Conservation (phyloP, 2,329 filamentous ascomycete genomes). For the Penicillium sclerotigenum region DNA sequence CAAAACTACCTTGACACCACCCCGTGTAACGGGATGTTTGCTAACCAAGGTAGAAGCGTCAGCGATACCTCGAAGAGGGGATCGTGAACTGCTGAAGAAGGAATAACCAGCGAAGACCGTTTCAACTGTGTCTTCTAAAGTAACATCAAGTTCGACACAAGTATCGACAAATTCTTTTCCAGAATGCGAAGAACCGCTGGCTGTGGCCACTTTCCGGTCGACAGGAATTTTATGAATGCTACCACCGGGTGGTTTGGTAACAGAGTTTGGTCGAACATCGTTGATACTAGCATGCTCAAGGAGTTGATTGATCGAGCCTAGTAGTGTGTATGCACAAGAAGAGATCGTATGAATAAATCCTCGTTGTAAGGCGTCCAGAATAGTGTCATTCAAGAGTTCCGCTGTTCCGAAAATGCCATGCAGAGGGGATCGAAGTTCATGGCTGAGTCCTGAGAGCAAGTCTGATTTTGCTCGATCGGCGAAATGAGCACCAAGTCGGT, state of each 20-base stretch:
- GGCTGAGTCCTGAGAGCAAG: slow-evolving; percentile 30
- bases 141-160: slow-evolving; percentile 11
- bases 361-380: slow-evolving; percentile 20
- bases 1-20: slow-evolving; percentile 10
- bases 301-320: slow-evolving; percentile 39
- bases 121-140: slow-evolving; percentile 14
- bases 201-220: neutral
- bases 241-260: neutral
- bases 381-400: slow-evolving; percentile 26
- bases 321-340: slow-evolving; percentile 39
- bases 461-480: slow-evolving; percentile 30
- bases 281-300: slow-evolving; percentile 28
- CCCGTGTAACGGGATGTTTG: neutral
- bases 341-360: slow-evolving; percentile 31
- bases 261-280: slow-evolving; percentile 5
- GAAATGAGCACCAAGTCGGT: slow-evolving; percentile 20
- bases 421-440: slow-evolving; percentile 33
- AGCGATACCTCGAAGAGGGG: neutral
- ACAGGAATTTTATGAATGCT: neutral
- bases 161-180: slow-evolving; percentile 1
- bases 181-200: neutral
- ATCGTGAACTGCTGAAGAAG: slow-evolving; percentile 2
- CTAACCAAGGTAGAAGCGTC: neutral
- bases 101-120: slow-evolving; percentile 16
- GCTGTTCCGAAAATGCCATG: slow-evolving; percentile 30